Evolutionary conservation across 208 protist species (phyloP).

Genomic region (Herpetomonas muscarum): DNA sequence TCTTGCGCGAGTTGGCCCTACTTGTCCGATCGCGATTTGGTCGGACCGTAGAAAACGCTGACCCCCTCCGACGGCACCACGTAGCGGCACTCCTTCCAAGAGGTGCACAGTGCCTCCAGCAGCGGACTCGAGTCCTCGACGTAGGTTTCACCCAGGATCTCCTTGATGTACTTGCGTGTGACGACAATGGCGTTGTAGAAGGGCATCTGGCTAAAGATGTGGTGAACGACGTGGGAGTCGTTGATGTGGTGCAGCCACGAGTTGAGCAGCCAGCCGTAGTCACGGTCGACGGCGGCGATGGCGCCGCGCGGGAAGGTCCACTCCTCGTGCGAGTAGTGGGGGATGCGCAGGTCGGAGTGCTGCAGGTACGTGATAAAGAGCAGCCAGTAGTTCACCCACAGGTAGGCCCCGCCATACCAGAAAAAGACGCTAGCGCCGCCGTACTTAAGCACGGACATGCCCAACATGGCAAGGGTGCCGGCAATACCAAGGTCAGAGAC

Average conservation of each 20-base stretch:
- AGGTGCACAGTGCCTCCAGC: slow-evolving; percentile 31
- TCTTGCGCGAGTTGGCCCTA: too few species aligned
- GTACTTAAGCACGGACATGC: slow-evolving; percentile 33
- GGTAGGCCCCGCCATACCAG: slow-evolving; percentile 81
- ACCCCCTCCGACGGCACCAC: slow-evolving; percentile 74
- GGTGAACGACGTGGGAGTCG: slow-evolving; percentile 93
- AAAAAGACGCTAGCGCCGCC: slow-evolving; percentile 52
- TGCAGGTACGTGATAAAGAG: slow-evolving; percentile 93
- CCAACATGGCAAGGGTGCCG: slow-evolving; percentile 38
- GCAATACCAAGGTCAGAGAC: slow-evolving; percentile 72
- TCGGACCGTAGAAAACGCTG: slow-evolving; percentile 59
- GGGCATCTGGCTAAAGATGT: slow-evolving; percentile 93
- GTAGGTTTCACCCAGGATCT: slow-evolving; percentile 71
- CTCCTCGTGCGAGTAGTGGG: slow-evolving; percentile 87
- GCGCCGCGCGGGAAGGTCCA: slow-evolving; percentile 94
- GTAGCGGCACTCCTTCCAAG: slow-evolving; percentile 69
- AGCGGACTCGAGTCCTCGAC: slow-evolving; percentile 54
- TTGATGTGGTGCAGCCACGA: slow-evolving; percentile 91
- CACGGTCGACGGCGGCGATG: slow-evolving; percentile 88
- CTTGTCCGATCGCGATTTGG: too few species aligned
- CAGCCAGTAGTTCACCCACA: slow-evolving; percentile 92
- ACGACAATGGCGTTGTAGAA: slow-evolving; percentile 91
- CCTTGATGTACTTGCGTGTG: slow-evolving; percentile 67
- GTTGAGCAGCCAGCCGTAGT: slow-evolving; percentile 85
- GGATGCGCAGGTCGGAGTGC: slow-evolving; percentile 89